Conservation (phyloP, 2,329 filamentous ascomycete species). For the Cladosporium sphaerospermum region DNA sequence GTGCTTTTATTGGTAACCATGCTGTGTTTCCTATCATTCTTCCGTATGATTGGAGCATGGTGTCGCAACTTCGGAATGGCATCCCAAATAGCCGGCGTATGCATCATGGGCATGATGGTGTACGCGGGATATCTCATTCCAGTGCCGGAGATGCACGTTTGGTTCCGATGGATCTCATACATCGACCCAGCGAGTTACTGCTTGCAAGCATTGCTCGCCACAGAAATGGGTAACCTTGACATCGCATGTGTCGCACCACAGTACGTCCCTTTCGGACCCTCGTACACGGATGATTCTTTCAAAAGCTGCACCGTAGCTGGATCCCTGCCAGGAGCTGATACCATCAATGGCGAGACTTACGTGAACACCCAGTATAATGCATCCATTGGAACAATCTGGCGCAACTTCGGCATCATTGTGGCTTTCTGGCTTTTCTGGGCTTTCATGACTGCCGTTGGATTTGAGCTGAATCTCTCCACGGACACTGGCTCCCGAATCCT, state of each 20-base stretch:
- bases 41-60: slow-evolving; percentile 36
- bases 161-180: slow-evolving; percentile 37
- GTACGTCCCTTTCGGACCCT: slow-evolving; percentile 24
- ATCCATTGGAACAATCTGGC: slow-evolving; percentile 31
- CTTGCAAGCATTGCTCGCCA: slow-evolving; percentile 35
- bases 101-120: slow-evolving; percentile 16
- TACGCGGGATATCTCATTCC: slow-evolving; percentile 28
- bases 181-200: slow-evolving; percentile 44
- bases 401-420: slow-evolving; percentile 61
- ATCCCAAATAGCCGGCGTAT: slow-evolving; percentile 26
- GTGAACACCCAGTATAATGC: slow-evolving; percentile 42
- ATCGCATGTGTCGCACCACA: slow-evolving; percentile 30
- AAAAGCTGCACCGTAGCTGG: slow-evolving; percentile 45
- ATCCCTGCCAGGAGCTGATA: slow-evolving; percentile 48
- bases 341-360: slow-evolving; percentile 57
- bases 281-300: slow-evolving; percentile 35
- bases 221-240: slow-evolving; percentile 50
- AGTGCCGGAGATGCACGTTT: slow-evolving; percentile 16
- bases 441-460: slow-evolving; percentile 52
- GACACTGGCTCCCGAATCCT: slow-evolving; percentile 40
- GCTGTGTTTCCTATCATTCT: slow-evolving; percentile 39
- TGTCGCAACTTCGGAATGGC: slow-evolving; percentile 27
- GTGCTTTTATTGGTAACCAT: slow-evolving; percentile 43
- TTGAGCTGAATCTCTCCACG: slow-evolving; percentile 45
- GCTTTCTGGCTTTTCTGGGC: slow-evolving; percentile 52